These are phyloP conservation scores for Yamadazyma ubonensis DNA, from an alignment of 805 yeast genomes.

Conservation along the genomic window DNA sequence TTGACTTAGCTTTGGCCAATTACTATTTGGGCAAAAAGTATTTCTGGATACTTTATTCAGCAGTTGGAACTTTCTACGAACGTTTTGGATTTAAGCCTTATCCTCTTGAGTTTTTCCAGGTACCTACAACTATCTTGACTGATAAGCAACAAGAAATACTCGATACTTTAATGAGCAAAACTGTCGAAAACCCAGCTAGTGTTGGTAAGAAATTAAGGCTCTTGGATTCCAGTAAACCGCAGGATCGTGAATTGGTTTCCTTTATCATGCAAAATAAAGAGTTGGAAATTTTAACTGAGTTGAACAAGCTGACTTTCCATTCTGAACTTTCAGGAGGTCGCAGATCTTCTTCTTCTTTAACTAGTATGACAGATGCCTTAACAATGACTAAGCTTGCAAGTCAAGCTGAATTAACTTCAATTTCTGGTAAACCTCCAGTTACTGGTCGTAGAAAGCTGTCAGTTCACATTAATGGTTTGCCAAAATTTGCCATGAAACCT, in stretches of 20 bases:
- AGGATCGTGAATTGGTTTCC: slow-evolving; percentile 30
- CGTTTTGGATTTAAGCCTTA: slow-evolving; percentile 54
- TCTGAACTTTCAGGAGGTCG: slow-evolving; percentile 31
- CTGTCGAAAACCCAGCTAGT: slow-evolving; percentile 4
- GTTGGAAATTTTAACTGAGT: slow-evolving; percentile 35
- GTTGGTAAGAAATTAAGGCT: slow-evolving; percentile 32
- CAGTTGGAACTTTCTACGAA: slow-evolving; percentile 65
- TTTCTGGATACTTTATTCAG: slow-evolving; percentile 62
- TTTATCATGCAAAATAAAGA: slow-evolving; percentile 35
- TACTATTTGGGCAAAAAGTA: slow-evolving; percentile 36
- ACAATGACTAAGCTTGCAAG: slow-evolving; percentile 22
- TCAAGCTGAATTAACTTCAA: slow-evolving; percentile 20
- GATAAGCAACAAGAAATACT: slow-evolving; percentile 20
- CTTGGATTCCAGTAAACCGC: slow-evolving; percentile 21
- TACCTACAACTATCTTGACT: slow-evolving; percentile 24
- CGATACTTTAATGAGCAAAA: slow-evolving; percentile 20
- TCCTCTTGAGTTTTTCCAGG: slow-evolving; percentile 34
- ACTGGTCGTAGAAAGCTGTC: slow-evolving; percentile 25
- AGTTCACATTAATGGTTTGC: slow-evolving; percentile 21
- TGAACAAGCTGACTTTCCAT: slow-evolving; percentile 34
- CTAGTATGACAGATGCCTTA: slow-evolving; percentile 27
- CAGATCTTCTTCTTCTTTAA: slow-evolving; percentile 33
- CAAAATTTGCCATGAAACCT: slow-evolving; percentile 37
- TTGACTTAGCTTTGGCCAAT: slow-evolving; percentile 31
- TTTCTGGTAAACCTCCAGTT: slow-evolving; percentile 8